phyloP scores from a whole-genome alignment of 2,329 filamentous ascomycete species.

The Ceratocystis variospora region DNA sequence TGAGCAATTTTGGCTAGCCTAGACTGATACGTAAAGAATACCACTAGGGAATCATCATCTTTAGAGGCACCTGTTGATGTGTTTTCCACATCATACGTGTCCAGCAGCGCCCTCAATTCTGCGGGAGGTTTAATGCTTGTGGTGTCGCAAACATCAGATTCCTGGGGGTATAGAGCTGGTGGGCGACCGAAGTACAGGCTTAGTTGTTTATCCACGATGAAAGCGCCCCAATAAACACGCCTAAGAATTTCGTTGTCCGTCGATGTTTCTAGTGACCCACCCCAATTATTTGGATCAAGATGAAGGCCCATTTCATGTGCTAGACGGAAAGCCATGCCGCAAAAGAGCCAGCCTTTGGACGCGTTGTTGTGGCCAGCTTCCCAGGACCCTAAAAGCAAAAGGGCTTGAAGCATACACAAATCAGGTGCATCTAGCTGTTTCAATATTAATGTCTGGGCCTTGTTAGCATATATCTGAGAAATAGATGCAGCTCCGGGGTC shows the following conservation, averaged over 20 bases:
- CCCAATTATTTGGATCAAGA: slow-evolving; percentile 38
- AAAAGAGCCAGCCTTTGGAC: slow-evolving; percentile 39
- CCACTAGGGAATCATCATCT: slow-evolving; percentile 32
- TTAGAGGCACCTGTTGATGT: slow-evolving; percentile 34
- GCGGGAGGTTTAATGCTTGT: slow-evolving; percentile 36
- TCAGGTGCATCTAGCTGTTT: slow-evolving; percentile 33
- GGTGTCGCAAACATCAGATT: slow-evolving; percentile 37
- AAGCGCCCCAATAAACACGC: slow-evolving; percentile 38
- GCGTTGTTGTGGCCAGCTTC: slow-evolving; percentile 35
- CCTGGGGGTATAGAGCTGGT: slow-evolving; percentile 35
- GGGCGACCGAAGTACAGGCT: slow-evolving; percentile 39
- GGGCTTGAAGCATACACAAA: slow-evolving; percentile 34
- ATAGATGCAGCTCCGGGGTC: slow-evolving; percentile 27
- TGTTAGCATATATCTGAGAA: slow-evolving; percentile 32
- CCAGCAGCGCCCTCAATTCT: slow-evolving; percentile 35
- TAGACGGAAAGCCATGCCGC: slow-evolving; percentile 38
- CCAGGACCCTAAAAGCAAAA: slow-evolving; percentile 33
- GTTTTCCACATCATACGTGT: slow-evolving; percentile 34
- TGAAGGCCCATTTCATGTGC: slow-evolving; percentile 40
- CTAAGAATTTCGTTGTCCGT: slow-evolving; percentile 36
- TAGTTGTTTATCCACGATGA: slow-evolving; percentile 37
- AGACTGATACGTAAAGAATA: slow-evolving; percentile 34
- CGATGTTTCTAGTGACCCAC: slow-evolving; percentile 28
- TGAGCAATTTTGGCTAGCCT: slow-evolving; percentile 38
- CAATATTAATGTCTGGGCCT: slow-evolving; percentile 34